Conservation (phyloP, 2,329 filamentous ascomycete species). For the Amphichorda felina region DNA sequence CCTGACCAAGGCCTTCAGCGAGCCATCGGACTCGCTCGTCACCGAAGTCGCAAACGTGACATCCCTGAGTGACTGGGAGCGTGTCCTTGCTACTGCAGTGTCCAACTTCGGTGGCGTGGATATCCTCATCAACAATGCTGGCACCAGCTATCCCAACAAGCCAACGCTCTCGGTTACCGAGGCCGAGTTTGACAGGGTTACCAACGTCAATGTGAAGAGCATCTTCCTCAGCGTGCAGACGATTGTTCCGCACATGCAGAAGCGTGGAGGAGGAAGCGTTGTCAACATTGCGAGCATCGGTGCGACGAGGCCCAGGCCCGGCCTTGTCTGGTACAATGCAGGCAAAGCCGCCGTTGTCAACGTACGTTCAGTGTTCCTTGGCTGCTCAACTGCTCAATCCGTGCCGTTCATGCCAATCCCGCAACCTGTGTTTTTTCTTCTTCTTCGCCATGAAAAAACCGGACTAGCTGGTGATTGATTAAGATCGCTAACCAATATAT, state of each 20-base stretch:
- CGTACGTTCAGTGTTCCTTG: neutral
- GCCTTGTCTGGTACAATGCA: constrained; percentile 71
- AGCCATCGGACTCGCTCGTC: no score
- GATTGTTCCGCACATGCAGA: constrained; percentile 55
- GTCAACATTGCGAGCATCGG: constrained; percentile 68
- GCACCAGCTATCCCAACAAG: constrained; percentile 5
- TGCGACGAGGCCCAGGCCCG: constrained; percentile 58
- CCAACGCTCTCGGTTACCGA: constrained; percentile 43
- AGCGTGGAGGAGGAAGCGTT: constrained; percentile 63
- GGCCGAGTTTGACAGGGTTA: constrained; percentile 72
- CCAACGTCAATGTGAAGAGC: constrained; percentile 76
- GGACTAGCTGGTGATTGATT: neutral
- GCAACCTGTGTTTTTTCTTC: no score
- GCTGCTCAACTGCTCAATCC: neutral
- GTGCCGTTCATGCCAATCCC: neutral
- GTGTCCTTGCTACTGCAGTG: neutral
- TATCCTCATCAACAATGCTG: constrained; percentile 20
- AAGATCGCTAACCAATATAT: no score
- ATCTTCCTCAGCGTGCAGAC: constrained; percentile 78
- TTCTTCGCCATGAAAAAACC: neutral
- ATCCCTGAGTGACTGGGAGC: constrained; percentile 3
- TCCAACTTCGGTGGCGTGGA: constrained; percentile 13
- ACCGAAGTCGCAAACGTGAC: no score
- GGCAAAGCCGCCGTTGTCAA: constrained; percentile 62
- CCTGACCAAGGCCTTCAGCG: no score